Evolutionary conservation across 768 basidiomycete species (phyloP), one percentile per base, ranked within the genome.

Genomic region (Exsudoporus frostii): DNA sequence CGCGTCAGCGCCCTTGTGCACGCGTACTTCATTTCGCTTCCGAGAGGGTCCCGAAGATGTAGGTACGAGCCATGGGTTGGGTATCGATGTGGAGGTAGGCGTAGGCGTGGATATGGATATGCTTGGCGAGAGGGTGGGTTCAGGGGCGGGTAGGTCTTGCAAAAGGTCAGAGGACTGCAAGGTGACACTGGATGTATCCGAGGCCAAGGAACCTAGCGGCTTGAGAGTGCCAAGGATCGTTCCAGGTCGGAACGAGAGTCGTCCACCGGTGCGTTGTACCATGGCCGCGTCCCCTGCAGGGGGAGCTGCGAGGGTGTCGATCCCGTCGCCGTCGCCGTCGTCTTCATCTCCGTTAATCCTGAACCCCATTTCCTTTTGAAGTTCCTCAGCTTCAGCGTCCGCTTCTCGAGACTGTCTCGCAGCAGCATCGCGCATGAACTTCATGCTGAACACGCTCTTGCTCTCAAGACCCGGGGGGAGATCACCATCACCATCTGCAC

Each of bases 351-450:
- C 67, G 5, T 65, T 66, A 17, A 72, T 68, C 38, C 71, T 67
- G 45, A 73, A 68, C 32, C 81, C 83, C 63, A 97, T 74, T 62
- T 92, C 90, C 56, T 74, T 75, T 56, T 84, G 72, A 54, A 96
- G 84, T 60, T 90, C 88, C 51, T 90, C 88, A 5, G 80, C 84
- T 57, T 83, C 79, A 51, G 77, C 77, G 53, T 85, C 76, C 1
- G 81, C 83, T 48, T 77, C 76, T 9, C 24, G 63, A 68, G 74
- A 60, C 79, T 85, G 80, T 57, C 91, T 77, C 5, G 81, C 82
- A 74, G 88, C 85, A 0, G 92, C 95, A 42, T 94, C 88, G 69
- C 89, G 87, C 96, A 99, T 99, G 72, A 98, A 99, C 73, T 97
- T 98, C 97, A 98, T 98, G 57, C 83, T 80, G 67, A 97, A 89